Conservation (phyloP, 2,329 filamentous ascomycete genomes). For the Chrysosporium queenslandicum region DNA sequence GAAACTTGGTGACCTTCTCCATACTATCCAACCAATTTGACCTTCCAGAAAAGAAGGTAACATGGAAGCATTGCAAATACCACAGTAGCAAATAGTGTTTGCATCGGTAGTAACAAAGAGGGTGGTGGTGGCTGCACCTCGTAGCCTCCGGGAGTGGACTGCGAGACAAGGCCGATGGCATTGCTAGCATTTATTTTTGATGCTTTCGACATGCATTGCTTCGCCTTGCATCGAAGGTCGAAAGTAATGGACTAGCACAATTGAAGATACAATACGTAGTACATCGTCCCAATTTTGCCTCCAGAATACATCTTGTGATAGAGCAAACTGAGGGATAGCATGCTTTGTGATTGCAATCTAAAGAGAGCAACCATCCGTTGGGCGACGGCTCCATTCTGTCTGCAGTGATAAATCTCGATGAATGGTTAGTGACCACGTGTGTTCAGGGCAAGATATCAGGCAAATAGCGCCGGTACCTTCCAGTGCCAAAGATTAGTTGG, state of each 20-base stretch:
- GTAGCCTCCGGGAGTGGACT: too few relatives aligned
- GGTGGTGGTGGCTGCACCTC: too few relatives aligned
- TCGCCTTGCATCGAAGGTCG: too few relatives aligned
- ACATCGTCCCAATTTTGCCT: too few relatives aligned
- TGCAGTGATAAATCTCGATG: neutral
- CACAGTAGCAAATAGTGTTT: neutral
- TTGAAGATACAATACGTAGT: too few relatives aligned
- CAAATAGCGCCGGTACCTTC: neutral
- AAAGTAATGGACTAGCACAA: too few relatives aligned
- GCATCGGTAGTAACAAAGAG: neutral
- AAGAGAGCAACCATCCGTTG: neutral
- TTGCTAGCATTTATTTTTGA: too few relatives aligned
- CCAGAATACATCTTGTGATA: too few relatives aligned
- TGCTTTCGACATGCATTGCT: too few relatives aligned
- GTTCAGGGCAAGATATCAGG: neutral
- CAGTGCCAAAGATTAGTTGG: too few relatives aligned
- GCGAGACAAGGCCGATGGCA: too few relatives aligned
- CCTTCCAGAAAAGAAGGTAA: neutral
- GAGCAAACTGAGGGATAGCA: too few relatives aligned
- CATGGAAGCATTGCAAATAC: neutral
- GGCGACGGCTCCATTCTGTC: neutral
- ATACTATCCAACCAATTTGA: neutral
- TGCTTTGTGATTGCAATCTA: neutral
- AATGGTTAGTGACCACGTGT: constrained; percentile 8
- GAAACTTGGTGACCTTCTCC: neutral